Base-by-base conservation (phyloP, 352 stramenopile species). In the Globisporangium echinulatum region DNA sequence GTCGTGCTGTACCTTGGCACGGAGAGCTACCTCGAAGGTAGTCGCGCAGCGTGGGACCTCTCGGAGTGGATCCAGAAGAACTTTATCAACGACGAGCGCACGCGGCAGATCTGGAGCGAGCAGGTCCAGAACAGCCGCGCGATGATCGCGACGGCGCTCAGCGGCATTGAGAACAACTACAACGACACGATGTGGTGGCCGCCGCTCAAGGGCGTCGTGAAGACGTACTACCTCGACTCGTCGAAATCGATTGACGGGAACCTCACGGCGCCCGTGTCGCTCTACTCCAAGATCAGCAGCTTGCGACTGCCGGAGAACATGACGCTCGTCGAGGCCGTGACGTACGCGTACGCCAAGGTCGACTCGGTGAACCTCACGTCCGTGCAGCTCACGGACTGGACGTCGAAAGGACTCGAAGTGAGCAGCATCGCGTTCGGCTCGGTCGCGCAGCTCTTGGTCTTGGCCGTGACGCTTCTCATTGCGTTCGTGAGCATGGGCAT, bases 121-220 rank as follows among this genome's bases (percentile, higher is more conserved):
- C 85, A 95, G 64, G 72, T 95, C 36, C 71, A 88, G 44, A 91
- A 88, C 59, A 89, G 83, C 25, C 83, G 84, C 14, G 72, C 77
- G 9, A 93, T 93, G 84, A 80, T 95, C 11, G 86, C 82, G 4
- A 76, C 88, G 15, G 85, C 81, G 8, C 66, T 95, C 19, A 85
- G 73, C 42, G 75, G 82, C 17, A 71, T 95, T n/a, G 85, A 95
- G 62, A 68, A 88, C 62, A 89, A 90, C 42, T 95, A 92, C 67
- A 95, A 93, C 56, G 78, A 92, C 49, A 95, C 85, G 11, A 92
- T 95, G 79, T 95, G 85, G 85, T 95, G 85, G 82, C 83, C 79
- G 51, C 83, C 85, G 14, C 62, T 95, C 36, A 93, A 93, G 63
- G 75, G 77, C 48, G 59, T 95, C 36, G 78, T 93, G 37, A 88